These are phyloP conservation scores for Cladosporium sp. DNA, from an alignment of 2,329 filamentous ascomycete species.

Conservation along the genomic window DNA sequence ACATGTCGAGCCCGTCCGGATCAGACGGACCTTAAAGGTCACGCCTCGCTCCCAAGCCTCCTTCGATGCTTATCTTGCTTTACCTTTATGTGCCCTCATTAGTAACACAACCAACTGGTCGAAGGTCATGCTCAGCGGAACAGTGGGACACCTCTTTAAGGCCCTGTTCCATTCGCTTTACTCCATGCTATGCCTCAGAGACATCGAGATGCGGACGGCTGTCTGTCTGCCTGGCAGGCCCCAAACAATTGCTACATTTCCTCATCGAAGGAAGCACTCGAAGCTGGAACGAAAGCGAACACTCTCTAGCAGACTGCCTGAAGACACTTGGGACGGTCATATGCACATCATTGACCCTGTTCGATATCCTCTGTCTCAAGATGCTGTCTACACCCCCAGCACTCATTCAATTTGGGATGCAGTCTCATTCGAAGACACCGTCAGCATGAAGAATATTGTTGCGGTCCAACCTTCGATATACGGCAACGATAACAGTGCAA, in stretches of 20 bases:
- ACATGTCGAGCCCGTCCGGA: neutral
- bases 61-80: neutral
- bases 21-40: slow-evolving; percentile 1
- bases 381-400: slow-evolving; percentile 8
- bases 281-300: neutral
- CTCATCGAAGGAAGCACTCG: neutral
- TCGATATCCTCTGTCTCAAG: slow-evolving; percentile 42
- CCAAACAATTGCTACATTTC: neutral
- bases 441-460: slow-evolving; percentile 25
- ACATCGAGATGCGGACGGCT: slow-evolving; percentile 1
- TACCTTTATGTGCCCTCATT: neutral
- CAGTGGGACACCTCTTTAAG: neutral
- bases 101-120: neutral
- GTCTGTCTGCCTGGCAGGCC: neutral
- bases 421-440: slow-evolving; percentile 20
- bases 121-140: neutral
- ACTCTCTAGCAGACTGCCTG: neutral
- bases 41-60: neutral
- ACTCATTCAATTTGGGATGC: slow-evolving; percentile 12
- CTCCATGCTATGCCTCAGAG: neutral
- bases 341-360: slow-evolving; percentile 58
- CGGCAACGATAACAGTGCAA: slow-evolving; percentile 28
- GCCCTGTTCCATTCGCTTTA: slow-evolving; percentile 3
- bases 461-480: slow-evolving; percentile 31
- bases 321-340: slow-evolving; percentile 32